These are phyloP conservation scores for Stephanodiscus minutulus DNA, from an alignment of 108 stramenopile genomes.

Conservation along the genomic window DNA sequence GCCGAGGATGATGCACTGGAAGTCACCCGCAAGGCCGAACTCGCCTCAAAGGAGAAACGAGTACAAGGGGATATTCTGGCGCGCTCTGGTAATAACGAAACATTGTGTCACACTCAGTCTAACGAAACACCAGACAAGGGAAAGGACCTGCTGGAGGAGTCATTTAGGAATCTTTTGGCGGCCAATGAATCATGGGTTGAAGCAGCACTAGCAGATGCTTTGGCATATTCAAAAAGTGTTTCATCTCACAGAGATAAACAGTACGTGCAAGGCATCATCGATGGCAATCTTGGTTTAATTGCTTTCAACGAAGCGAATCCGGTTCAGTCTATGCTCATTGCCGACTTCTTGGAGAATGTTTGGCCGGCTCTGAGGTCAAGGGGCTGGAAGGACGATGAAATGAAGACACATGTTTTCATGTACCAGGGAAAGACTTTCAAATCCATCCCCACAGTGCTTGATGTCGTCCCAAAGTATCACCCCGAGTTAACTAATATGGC, in stretches of 20 bases:
- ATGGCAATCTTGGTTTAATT: slow-evolving; percentile 17
- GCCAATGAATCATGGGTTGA: slow-evolving; percentile 51
- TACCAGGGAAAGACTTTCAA: slow-evolving; percentile 48
- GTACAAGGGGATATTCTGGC: slow-evolving; percentile 43
- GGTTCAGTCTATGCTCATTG: slow-evolving; percentile 15
- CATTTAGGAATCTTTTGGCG: slow-evolving; percentile 27
- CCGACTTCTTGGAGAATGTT: slow-evolving; percentile 48
- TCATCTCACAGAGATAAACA: slow-evolving; percentile 39
- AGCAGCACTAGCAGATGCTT: slow-evolving; percentile 51
- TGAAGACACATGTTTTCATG: slow-evolving; percentile 15
- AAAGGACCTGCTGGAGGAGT: slow-evolving; percentile 19
- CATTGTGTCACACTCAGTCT: not conserved
- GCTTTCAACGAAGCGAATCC: slow-evolving; percentile 17
- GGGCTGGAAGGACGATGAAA: slow-evolving; percentile 69
- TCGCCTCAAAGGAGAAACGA: slow-evolving; percentile 44
- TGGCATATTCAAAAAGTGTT: slow-evolving; percentile 44
- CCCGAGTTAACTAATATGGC: slow-evolving; percentile 68
- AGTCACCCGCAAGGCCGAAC: slow-evolving; percentile 37
- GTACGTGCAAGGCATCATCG: slow-evolving; percentile 19
- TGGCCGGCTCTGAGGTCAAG: slow-evolving; percentile 71
- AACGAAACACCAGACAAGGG: slow-evolving; percentile 5
- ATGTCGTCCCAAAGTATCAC: slow-evolving; percentile 57
- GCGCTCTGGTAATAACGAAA: slow-evolving; percentile 15
- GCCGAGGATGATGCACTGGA: slow-evolving; percentile 57
- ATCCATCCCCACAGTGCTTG: slow-evolving; percentile 61